These are phyloP conservation scores for Trichoderma breve DNA, from an alignment of 2,329 filamentous ascomycete species.

Conservation along the genomic window DNA sequence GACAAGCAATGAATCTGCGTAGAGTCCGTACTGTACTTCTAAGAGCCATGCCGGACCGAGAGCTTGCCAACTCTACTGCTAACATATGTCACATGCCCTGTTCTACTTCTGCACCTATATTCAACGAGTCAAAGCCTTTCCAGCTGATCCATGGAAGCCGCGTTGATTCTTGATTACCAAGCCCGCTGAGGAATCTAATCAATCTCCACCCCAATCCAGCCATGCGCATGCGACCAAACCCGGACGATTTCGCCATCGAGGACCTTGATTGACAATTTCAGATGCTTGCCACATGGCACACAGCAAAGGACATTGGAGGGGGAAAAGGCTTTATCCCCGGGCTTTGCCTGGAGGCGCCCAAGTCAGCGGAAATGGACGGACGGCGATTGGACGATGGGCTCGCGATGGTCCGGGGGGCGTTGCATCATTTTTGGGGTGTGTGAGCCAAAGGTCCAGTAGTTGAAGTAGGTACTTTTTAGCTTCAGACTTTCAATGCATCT, in stretches of 20 bases:
- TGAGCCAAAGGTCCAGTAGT: neutral
- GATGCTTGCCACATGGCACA: neutral
- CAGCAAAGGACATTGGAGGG: neutral
- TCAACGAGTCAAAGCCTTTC: neutral
- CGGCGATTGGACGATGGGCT: neutral
- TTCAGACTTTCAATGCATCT: neutral
- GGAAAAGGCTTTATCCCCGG: neutral
- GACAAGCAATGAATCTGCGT: neutral
- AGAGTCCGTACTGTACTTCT: too few species aligned
- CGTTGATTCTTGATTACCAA: neutral
- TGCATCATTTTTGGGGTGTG: constrained; percentile 12
- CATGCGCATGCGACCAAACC: neutral
- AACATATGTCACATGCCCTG: neutral
- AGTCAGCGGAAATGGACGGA: neutral
- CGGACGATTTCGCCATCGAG: neutral
- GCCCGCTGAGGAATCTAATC: neutral
- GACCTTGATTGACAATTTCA: neutral
- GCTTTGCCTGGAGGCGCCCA: neutral
- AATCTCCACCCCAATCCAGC: neutral
- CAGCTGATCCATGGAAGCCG: neutral
- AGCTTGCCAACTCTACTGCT: neutral
- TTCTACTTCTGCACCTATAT: neutral
- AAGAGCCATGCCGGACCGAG: neutral
- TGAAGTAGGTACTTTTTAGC: neutral
- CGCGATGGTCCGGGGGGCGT: neutral